These are phyloP conservation scores for Carpinus viminea DNA, from an alignment of 306 rosid genomes.

Conservation along the genomic window DNA sequence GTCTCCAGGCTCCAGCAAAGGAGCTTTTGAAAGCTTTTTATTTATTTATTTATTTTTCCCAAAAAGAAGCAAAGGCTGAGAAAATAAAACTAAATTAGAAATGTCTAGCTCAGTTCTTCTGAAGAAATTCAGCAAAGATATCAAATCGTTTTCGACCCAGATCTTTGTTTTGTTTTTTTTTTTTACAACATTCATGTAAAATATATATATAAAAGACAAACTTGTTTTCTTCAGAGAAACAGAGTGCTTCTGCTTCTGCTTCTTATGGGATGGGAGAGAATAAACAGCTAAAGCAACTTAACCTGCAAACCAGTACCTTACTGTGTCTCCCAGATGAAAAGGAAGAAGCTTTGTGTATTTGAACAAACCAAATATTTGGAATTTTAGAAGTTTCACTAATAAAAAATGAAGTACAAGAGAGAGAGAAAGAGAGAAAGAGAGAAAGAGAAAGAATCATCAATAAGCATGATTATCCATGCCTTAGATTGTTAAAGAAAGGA, in stretches of 20 bases:
- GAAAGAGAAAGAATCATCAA: neutral
- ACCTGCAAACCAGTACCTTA: neutral
- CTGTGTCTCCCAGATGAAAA: neutral
- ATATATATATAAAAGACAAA: too few species aligned
- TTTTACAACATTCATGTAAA: too few species aligned
- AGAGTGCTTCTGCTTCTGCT: neutral
- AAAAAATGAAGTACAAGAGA: neutral
- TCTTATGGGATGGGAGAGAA: neutral
- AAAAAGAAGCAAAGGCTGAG: slow-evolving; percentile 16
- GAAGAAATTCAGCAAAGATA: slow-evolving; percentile 1
- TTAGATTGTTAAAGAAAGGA: neutral
- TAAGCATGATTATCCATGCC: neutral
- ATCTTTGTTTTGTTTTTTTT: neutral
- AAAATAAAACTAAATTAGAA: slow-evolving; percentile 2
- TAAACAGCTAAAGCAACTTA: neutral
- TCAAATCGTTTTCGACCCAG: slow-evolving; percentile 32
- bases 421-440: neutral
- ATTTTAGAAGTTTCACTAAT: neutral
- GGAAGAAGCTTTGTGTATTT: neutral
- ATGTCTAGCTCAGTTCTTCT: slow-evolving; percentile 7
- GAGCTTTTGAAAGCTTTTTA: neutral
- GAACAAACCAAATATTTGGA: neutral
- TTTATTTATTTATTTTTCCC: neutral
- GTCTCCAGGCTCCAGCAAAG: neutral
- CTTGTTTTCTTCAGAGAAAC: neutral